These are phyloP conservation scores for Cryptosporidium muris DNA, from an alignment of 169 alveolate genomes.

Conservation along the genomic window DNA sequence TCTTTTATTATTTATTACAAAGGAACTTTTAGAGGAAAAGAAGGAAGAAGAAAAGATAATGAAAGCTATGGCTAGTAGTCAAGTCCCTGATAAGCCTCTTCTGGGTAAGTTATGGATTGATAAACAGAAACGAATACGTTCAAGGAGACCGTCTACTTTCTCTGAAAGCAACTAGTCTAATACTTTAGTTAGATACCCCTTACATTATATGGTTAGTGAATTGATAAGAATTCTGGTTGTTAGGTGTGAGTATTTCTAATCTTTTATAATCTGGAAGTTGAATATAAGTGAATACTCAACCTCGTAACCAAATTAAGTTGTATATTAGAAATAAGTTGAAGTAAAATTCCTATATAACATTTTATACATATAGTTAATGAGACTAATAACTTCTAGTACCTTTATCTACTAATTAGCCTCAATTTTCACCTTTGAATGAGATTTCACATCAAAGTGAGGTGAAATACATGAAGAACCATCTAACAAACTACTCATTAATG, in stretches of 20 bases:
- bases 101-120: conserved; percentile 27
- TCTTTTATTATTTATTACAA: background rate
- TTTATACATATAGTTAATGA: background rate
- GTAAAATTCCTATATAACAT: too few species aligned
- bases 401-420: conserved; percentile 64
- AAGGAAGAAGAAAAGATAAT: background rate
- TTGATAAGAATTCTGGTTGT: background rate
- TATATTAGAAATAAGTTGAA: background rate
- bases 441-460: conserved; percentile 61
- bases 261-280: too few species aligned
- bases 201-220: background rate
- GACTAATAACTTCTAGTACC: background rate
- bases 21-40: background rate
- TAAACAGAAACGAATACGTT: conserved; percentile 12
- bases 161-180: background rate
- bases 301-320: background rate
- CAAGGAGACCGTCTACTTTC: background rate
- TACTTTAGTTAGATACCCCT: background rate
- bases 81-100: conserved; percentile 32
- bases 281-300: too few species aligned
- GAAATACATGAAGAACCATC: conserved; percentile 72
- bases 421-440: conserved; percentile 73
- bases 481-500: conserved; percentile 74
- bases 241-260: background rate
- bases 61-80: background rate